Evolutionary conservation across 2,329 filamentous ascomycete species (phyloP).

Genomic region (Fusarium euwallaceae): DNA sequence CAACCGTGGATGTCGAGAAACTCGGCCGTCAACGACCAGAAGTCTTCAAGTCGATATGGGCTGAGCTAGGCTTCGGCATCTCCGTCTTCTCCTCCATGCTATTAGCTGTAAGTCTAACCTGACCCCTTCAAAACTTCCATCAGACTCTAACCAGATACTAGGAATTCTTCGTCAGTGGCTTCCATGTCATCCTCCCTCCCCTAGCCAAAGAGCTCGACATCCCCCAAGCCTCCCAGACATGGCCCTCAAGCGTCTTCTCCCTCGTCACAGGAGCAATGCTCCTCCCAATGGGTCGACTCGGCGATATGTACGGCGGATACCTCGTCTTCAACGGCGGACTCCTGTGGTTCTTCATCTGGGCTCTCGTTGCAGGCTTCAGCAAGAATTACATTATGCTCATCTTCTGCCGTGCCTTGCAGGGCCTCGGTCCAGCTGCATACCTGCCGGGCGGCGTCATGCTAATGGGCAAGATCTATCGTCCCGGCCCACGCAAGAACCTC

Average conservation of each 20-base stretch:
- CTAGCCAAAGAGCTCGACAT: constrained; percentile 74
- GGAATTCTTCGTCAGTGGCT: constrained; percentile 48
- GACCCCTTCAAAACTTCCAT: too few relatives aligned
- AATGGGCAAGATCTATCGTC: constrained; percentile 75
- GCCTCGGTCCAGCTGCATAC: constrained; percentile 79
- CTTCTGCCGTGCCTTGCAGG: constrained; percentile 79
- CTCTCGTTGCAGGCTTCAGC: constrained; percentile 77
- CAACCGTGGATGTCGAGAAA: constrained; percentile 39
- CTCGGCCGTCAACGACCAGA: constrained; percentile 45
- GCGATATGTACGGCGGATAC: constrained; percentile 74
- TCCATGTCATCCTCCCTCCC: constrained; percentile 70
- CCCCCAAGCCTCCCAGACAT: constrained; percentile 71
- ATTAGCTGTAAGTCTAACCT: constrained; percentile 36
- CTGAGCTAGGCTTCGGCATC: constrained; percentile 42
- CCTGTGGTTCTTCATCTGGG: constrained; percentile 77
- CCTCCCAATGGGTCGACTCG: constrained; percentile 72
- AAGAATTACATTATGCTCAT: constrained; percentile 78
- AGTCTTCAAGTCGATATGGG: constrained; percentile 41
- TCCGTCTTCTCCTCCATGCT: constrained; percentile 44
- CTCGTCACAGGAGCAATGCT: constrained; percentile 69
- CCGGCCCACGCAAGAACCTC: constrained; percentile 78
- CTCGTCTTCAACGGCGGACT: constrained; percentile 71
- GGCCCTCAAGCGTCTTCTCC: constrained; percentile 74
- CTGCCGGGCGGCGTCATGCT: constrained; percentile 79
- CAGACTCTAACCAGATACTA: constrained; percentile 17